Evolutionary conservation across 345 rosid species (phyloP), one percentile per base, ranked within the genome.

Genomic region (Bruguiera gymnorhiza): DNA sequence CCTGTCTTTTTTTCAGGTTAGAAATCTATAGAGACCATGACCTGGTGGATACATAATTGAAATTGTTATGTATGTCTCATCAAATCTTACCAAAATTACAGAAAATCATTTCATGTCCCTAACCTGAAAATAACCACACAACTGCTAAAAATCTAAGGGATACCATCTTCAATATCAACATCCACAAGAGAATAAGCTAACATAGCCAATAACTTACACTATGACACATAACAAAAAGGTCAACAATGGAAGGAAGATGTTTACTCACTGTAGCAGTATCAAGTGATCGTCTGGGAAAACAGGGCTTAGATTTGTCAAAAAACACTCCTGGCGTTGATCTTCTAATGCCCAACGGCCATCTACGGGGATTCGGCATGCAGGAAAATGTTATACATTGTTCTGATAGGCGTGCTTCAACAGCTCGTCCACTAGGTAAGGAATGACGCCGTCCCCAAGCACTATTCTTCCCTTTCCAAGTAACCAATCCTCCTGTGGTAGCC

Each of bases 281-380:
- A 46, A 72, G 61, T 60, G 77, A 74, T 71, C 72, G 72, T 76
- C 70, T 76, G 63, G 81, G 77, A 77, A 84, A 84, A 74, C 63
- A 73, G 78, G 86, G 85, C 19, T 77, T 13, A 71, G 93, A 87
- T 72, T 77, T 88, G 70, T 95, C 96, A 16, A 53, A 36, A 72
- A 90, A 90, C 43, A 83, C 88, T 66, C 85, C 73, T 0, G 84
- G 85, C 16, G 43, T 21, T 46, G 79, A 68, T 79, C 82, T 79
- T 68, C 62, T 64, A 46, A 76, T 63, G 54, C 83, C 73, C 21
- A 79, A 60, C 69, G 50, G 79, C 37, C 69, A 73, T 78, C 69
- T 78, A 24, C 75, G 80, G 73, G 71, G 81, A 48, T 78, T 79
- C 70, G 75, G 71, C 51, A 82, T 82, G 80, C 88, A 80, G 19